Conservation (phyloP, 768 basidiomycete genomes). For the Sarcomyxa edulis region DNA sequence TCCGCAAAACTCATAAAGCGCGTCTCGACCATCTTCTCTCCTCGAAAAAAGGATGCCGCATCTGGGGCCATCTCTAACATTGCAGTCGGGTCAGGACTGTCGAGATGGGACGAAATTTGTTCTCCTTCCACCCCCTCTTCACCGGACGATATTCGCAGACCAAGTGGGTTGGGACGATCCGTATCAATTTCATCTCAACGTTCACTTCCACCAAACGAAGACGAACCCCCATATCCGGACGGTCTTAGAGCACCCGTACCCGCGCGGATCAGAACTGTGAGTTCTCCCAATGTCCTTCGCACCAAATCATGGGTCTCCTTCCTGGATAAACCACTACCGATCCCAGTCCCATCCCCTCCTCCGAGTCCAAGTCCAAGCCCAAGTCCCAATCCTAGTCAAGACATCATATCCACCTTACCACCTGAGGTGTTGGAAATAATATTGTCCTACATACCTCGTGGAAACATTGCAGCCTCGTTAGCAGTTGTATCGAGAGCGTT, state of each 20-base stretch:
- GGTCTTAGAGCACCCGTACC: background rate
- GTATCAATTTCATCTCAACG: slow-evolving; percentile 28
- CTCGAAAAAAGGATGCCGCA: slow-evolving; percentile 9
- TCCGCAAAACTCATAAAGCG: slow-evolving; percentile 15
- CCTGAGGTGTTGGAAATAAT: slow-evolving; percentile 26
- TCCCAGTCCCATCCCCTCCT: slow-evolving; percentile 9
- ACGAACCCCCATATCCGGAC: slow-evolving; percentile 20
- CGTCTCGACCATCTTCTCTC: slow-evolving; percentile 18
- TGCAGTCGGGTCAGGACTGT: slow-evolving; percentile 9
- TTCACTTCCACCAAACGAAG: slow-evolving; percentile 32
- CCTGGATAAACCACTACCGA: slow-evolving; percentile 15
- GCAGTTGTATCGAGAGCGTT: slow-evolving; percentile 29
- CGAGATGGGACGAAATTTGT: slow-evolving; percentile 6
- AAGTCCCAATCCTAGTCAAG: too few relatives aligned
- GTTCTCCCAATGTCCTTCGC: slow-evolving; percentile 32
- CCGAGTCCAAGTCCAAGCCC: slow-evolving; percentile 6
- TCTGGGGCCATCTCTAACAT: slow-evolving; percentile 6
- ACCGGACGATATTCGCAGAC: slow-evolving; percentile 37
- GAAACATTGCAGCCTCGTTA: slow-evolving; percentile 18
- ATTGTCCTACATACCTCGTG: slow-evolving; percentile 28
- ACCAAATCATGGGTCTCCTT: slow-evolving; percentile 15
- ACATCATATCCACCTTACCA: slow-evolving; percentile 20
- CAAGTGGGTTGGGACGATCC: slow-evolving; percentile 38
- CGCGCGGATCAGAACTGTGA: slow-evolving; percentile 25
- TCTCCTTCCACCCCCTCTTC: slow-evolving; percentile 9